phyloP scores from a whole-genome alignment of 2,329 filamentous ascomycete species.

The Incumbomyces lentus region DNA sequence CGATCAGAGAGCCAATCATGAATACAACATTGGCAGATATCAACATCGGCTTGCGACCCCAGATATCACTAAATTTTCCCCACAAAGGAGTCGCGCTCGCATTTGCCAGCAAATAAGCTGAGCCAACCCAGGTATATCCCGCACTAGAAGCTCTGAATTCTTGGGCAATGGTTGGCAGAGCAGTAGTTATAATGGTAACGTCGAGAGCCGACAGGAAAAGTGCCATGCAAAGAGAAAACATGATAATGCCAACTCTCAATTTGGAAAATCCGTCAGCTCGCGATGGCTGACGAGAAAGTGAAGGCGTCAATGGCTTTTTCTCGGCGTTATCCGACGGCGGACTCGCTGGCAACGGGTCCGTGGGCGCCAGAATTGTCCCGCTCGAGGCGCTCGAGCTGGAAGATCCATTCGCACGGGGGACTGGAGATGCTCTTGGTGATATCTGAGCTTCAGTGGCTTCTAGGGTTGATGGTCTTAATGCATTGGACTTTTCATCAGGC shows the following conservation, averaged over 20 bases:
- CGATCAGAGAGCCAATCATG: slow-evolving; percentile 52
- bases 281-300: slow-evolving; percentile 19
- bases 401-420: neutral
- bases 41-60: slow-evolving; percentile 54
- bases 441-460: no score
- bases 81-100: slow-evolving; percentile 45
- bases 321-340: neutral
- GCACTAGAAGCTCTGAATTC: slow-evolving; percentile 33
- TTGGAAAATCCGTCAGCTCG: slow-evolving; percentile 31
- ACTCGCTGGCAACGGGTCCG: neutral
- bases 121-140: slow-evolving; percentile 40
- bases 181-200: slow-evolving; percentile 41
- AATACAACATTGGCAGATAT: slow-evolving; percentile 52
- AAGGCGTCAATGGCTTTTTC: slow-evolving; percentile 1
- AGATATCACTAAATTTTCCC: slow-evolving; percentile 58
- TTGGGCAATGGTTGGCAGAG: slow-evolving; percentile 34
- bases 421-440: neutral
- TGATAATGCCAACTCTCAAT: slow-evolving; percentile 32
- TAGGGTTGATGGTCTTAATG: no score
- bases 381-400: neutral
- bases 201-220: slow-evolving; percentile 52
- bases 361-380: neutral
- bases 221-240: slow-evolving; percentile 39
- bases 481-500: no score
- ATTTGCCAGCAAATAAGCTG: slow-evolving; percentile 36